Percentiles rank a stretch among this genome's conserved stretches.
Conservation (phyloP, 257 asterid species). For the Primulina tabacum region DNA sequence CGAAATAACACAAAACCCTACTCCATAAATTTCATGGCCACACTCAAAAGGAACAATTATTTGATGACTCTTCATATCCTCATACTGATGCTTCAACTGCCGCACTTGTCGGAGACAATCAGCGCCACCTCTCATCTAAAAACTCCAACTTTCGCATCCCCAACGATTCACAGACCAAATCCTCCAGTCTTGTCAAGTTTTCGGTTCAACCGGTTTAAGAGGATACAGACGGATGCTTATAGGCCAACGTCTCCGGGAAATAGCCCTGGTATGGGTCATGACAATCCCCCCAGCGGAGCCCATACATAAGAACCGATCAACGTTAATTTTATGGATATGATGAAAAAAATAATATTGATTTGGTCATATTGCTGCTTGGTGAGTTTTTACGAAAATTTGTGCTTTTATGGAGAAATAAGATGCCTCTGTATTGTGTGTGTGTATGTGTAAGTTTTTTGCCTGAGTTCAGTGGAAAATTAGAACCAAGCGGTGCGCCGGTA, state of each 20-base stretch:
- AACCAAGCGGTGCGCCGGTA: not conserved
- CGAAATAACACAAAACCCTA: conserved; percentile 1
- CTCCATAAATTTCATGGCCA: conserved; percentile 28
- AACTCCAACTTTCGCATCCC: conserved; percentile 25
- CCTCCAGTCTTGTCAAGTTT: not conserved
- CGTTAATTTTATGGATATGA: not conserved
- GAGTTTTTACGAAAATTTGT: conserved; percentile 9
- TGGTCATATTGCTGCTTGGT: conserved; percentile 12
- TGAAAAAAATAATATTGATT: not conserved
- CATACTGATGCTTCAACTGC: conserved; percentile 21
- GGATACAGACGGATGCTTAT: conserved; percentile 32
- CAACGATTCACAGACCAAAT: not conserved
- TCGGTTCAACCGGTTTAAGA: conserved; percentile 30
- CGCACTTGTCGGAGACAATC: conserved; percentile 4
- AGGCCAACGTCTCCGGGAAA: conserved; percentile 59
- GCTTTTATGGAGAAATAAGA: conserved; percentile 14
- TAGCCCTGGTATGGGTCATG: conserved; percentile 79
- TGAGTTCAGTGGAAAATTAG: conserved; percentile 13
- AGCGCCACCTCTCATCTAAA: conserved; percentile 16
- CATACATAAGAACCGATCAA: conserved; percentile 5
- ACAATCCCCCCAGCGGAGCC: conserved; percentile 32
- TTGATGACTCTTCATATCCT: conserved; percentile 21
- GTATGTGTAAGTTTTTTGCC: not conserved
- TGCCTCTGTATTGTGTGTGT: not conserved
- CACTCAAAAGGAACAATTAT: conserved; percentile 10